Percentiles rank a stretch among this genome's conserved stretches.
Conservation (phyloP, 768 basidiomycete genomes). For the Baorangia bicolor region DNA sequence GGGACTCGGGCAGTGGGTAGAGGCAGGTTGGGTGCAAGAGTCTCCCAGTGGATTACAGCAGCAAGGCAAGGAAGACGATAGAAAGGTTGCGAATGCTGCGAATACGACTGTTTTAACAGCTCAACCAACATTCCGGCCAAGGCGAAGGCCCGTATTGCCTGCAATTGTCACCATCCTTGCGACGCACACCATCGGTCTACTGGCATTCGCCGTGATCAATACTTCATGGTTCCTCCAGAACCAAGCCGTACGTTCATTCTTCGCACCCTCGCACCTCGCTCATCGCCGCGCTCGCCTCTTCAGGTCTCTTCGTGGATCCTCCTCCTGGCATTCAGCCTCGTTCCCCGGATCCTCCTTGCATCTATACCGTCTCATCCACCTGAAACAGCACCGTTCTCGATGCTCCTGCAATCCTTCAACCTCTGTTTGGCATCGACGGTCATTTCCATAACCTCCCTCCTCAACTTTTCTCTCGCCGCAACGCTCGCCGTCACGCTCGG, state of each 20-base stretch:
- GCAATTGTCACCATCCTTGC: constrained; percentile 51
- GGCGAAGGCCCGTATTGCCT: constrained; percentile 53
- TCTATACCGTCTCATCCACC: constrained; percentile 24
- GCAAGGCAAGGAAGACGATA: constrained; percentile 5
- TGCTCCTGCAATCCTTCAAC: constrained; percentile 68
- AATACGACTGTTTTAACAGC: background rate
- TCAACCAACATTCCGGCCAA: constrained; percentile 16
- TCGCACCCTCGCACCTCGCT: background rate
- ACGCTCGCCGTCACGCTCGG: constrained; percentile 63
- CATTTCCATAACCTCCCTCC: constrained; percentile 80
- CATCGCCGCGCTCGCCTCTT: constrained; percentile 22
- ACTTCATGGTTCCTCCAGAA: constrained; percentile 44
- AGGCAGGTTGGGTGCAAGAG: constrained; percentile 52
- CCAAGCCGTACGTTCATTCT: constrained; percentile 37
- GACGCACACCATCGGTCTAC: constrained; percentile 55
- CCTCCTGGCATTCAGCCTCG: constrained; percentile 28
- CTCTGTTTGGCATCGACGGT: constrained; percentile 84
- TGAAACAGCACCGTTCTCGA: constrained; percentile 40
- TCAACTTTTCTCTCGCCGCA: constrained; percentile 91
- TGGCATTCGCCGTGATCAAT: constrained; percentile 49
- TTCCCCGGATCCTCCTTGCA: constrained; percentile 36
- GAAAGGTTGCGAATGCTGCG: constrained; percentile 6
- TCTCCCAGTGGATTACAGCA: background rate
- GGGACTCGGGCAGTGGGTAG: constrained; percentile 74
- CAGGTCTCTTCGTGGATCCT: constrained; percentile 31